phyloP scores from a whole-genome alignment of 2,329 filamentous ascomycete genomes.

The Microcyclosporella mali region DNA sequence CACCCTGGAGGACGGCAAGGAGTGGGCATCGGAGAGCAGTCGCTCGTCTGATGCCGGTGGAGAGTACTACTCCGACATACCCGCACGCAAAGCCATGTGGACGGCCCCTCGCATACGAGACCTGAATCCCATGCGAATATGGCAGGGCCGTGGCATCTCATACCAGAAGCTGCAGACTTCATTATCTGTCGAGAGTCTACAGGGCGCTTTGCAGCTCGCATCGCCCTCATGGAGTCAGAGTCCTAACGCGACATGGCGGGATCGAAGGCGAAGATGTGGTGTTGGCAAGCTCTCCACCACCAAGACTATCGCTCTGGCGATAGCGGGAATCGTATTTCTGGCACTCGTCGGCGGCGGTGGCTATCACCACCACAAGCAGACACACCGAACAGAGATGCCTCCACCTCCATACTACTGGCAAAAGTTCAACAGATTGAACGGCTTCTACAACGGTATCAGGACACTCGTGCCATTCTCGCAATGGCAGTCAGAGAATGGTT shows the following conservation, averaged over 20 bases:
- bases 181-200: conserved; percentile 34
- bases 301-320: conserved; percentile 36
- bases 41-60: conserved; percentile 21
- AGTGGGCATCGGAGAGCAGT: conserved; percentile 20
- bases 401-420: conserved; percentile 41
- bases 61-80: conserved; percentile 2
- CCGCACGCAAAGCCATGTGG: conserved; percentile 18
- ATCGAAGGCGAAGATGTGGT: conserved; percentile 17
- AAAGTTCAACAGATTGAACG: conserved; percentile 39
- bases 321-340: conserved; percentile 36
- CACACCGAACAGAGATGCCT: conserved; percentile 20
- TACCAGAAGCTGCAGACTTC: conserved; percentile 41
- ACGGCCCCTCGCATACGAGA: conserved; percentile 32
- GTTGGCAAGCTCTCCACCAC: conserved; percentile 35
- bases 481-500: conserved; percentile 41
- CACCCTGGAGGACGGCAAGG: conserved; percentile 22
- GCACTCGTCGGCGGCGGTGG: conserved; percentile 39
- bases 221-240: conserved; percentile 26
- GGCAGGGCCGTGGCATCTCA: conserved; percentile 37
- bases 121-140: conserved; percentile 41
- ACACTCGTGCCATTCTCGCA: conserved; percentile 40
- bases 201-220: conserved; percentile 19
- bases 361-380: conserved; percentile 27
- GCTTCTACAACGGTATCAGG: conserved; percentile 45
- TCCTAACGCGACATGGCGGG: conserved; percentile 32